Conservation (phyloP, 2,329 filamentous ascomycete species). For the Leptographium radiaticola region DNA sequence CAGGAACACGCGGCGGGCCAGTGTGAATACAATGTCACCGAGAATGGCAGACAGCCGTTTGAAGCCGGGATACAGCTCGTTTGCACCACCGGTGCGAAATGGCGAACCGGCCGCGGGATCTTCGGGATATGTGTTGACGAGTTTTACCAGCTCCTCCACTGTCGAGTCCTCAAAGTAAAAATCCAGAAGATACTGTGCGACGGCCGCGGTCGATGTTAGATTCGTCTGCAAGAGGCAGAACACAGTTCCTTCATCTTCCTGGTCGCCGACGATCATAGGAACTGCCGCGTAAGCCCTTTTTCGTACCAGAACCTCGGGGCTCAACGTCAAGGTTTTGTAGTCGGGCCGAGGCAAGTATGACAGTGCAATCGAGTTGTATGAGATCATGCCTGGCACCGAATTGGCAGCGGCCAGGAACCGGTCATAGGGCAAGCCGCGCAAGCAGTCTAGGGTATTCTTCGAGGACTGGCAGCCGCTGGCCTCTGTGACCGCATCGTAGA, state of each 20-base stretch:
- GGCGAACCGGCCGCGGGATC: slow-evolving; percentile 49
- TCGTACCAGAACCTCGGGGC: slow-evolving; percentile 44
- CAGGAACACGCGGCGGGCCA: slow-evolving; percentile 55
- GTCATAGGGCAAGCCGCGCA: slow-evolving; percentile 47
- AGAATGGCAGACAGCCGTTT: slow-evolving; percentile 65
- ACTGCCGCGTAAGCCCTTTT: slow-evolving; percentile 36
- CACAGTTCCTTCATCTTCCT: slow-evolving; percentile 70
- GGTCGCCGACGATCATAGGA: slow-evolving; percentile 50
- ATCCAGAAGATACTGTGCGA: slow-evolving; percentile 48
- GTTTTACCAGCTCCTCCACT: slow-evolving; percentile 31
- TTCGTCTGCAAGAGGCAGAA: slow-evolving; percentile 60
- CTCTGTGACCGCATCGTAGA: slow-evolving; percentile 49
- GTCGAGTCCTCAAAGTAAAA: slow-evolving; percentile 48
- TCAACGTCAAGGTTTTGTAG: slow-evolving; percentile 45
- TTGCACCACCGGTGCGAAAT: slow-evolving; percentile 54
- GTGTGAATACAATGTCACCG: slow-evolving; percentile 63
- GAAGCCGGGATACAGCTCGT: slow-evolving; percentile 63
- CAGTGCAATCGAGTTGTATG: slow-evolving; percentile 52
- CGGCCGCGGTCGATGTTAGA: slow-evolving; percentile 43
- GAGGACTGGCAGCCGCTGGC: slow-evolving; percentile 47
- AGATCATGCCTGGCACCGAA: slow-evolving; percentile 54
- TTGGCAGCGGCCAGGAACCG: slow-evolving; percentile 53
- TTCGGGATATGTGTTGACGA: slow-evolving; percentile 52
- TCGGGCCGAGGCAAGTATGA: slow-evolving; percentile 67
- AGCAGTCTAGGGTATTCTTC: slow-evolving; percentile 48